Percentiles rank a stretch among this genome's conserved stretches.
Evolutionary conservation across 768 basidiomycete species (phyloP).

Genomic region (Chalciporus piperatus): DNA sequence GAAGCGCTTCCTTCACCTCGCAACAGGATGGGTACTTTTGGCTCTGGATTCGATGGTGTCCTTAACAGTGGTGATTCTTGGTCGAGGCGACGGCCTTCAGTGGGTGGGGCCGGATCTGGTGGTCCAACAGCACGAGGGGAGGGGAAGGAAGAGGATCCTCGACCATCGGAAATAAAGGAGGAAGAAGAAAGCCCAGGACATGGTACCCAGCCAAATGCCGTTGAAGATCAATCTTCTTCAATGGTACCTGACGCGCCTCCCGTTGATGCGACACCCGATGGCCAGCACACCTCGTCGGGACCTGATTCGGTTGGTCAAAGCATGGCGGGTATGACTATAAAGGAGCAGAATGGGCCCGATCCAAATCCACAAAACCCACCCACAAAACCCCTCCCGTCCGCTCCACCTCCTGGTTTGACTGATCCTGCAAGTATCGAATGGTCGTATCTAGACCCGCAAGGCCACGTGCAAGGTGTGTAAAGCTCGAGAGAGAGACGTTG

Average conservation of each 20-base stretch:
- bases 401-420: conserved; percentile 44
- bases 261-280: conserved; percentile 3
- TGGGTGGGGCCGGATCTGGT: conserved; percentile 45
- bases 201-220: conserved; percentile 6
- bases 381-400: conserved; percentile 19
- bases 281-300: conserved; percentile 11
- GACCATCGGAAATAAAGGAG: conserved; percentile 54
- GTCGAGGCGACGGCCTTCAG: conserved; percentile 65
- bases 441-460: conserved; percentile 91
- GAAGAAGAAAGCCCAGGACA: conserved; percentile 43
- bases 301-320: conserved; percentile 6
- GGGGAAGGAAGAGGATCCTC: conserved; percentile 38
- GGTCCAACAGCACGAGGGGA: conserved; percentile 39
- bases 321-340: conserved; percentile 18
- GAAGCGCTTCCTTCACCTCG: conserved; percentile 67
- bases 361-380: conserved; percentile 5
- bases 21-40: conserved; percentile 51
- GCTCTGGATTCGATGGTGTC: conserved; percentile 71
- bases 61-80: conserved; percentile 66
- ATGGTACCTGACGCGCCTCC: conserved; percentile 8
- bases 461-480: conserved; percentile 80
- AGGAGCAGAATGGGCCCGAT: conserved; percentile 6
- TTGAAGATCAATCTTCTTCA: conserved; percentile 11
- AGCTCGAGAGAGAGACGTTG: neutral
- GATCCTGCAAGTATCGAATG: conserved; percentile 72